Percentiles rank a stretch among this genome's conserved stretches.
These are phyloP conservation scores for Rosa chinensis DNA, from an alignment of 306 rosid genomes.

Conservation along the genomic window DNA sequence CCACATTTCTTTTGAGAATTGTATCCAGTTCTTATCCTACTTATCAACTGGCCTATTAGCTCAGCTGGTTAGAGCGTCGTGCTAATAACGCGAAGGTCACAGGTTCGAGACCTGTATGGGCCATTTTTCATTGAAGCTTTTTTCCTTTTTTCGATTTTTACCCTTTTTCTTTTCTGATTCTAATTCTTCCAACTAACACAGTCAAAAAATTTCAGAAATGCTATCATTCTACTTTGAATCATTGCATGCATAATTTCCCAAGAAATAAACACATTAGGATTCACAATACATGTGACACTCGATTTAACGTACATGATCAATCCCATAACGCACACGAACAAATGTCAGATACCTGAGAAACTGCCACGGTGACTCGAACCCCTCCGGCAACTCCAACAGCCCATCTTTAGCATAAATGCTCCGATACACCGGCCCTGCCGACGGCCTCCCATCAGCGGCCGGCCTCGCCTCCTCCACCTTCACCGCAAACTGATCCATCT, in stretches of 20 bases:
- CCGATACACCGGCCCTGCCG: conserved; percentile 77
- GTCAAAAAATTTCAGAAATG: neutral
- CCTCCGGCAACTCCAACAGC: conserved; percentile 52
- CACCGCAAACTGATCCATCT: conserved; percentile 43
- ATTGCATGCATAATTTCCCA: neutral
- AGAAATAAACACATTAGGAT: neutral
- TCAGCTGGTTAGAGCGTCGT: conserved; percentile 36
- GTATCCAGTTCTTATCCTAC: no score
- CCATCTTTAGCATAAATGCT: conserved; percentile 86
- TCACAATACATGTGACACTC: neutral
- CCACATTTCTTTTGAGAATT: no score
- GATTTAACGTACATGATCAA: neutral
- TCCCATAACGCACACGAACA: neutral
- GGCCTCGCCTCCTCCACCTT: conserved; percentile 66
- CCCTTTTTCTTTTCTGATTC: neutral
- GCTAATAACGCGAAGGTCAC: conserved; percentile 38
- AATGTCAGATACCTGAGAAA: conserved; percentile 62
- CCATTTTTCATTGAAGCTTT: neutral
- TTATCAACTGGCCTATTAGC: conserved; percentile 3
- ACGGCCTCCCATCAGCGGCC: conserved; percentile 42
- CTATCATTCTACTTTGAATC: neutral
- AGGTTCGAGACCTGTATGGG: conserved; percentile 31
- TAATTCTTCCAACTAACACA: neutral
- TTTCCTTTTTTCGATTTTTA: no score
- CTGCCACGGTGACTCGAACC: conserved; percentile 78